Conservation (phyloP, 345 rosid genomes). For the Melastoma malabathricum region DNA sequence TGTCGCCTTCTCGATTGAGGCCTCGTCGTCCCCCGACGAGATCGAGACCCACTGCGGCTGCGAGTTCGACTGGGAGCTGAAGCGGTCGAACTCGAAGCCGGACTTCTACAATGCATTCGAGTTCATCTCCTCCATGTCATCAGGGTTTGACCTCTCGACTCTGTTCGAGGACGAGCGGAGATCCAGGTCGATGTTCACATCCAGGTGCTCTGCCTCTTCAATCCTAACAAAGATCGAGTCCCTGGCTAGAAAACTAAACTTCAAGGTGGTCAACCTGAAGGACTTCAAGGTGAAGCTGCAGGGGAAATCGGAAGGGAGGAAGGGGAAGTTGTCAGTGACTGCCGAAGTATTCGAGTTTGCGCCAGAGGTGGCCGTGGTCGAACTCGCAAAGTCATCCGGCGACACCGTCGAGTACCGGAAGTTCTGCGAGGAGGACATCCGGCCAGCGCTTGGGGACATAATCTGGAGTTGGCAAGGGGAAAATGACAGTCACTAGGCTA, state of each 20-base stretch:
- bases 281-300: conserved; percentile 38
- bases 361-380: conserved; percentile 53
- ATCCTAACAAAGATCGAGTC: conserved; percentile 40
- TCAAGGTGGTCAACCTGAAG: conserved; percentile 28
- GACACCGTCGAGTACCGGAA: conserved; percentile 40
- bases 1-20: conserved; percentile 18
- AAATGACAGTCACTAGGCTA: conserved; percentile 8
- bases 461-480: conserved; percentile 97
- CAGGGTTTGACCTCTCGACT: conserved; percentile 65
- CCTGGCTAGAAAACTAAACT: conserved; percentile 38
- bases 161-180: conserved; percentile 44
- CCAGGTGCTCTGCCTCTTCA: conserved; percentile 25
- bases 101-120: conserved; percentile 61
- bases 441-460: conserved; percentile 67
- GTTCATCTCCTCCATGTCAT: conserved; percentile 65
- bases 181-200: conserved; percentile 45
- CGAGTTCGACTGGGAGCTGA: conserved; percentile 1
- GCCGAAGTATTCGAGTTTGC: conserved; percentile 57
- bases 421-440: conserved; percentile 52
- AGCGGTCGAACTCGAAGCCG: conserved; percentile 6
- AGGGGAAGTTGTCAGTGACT: conserved; percentile 40
- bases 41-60: conserved; percentile 7
- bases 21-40: conserved; percentile 5
- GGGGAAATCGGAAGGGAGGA: conserved; percentile 37
- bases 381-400: conserved; percentile 47